Conservation (phyloP, 805 yeast genomes). For the Metschnikowia santaceciliae region DNA sequence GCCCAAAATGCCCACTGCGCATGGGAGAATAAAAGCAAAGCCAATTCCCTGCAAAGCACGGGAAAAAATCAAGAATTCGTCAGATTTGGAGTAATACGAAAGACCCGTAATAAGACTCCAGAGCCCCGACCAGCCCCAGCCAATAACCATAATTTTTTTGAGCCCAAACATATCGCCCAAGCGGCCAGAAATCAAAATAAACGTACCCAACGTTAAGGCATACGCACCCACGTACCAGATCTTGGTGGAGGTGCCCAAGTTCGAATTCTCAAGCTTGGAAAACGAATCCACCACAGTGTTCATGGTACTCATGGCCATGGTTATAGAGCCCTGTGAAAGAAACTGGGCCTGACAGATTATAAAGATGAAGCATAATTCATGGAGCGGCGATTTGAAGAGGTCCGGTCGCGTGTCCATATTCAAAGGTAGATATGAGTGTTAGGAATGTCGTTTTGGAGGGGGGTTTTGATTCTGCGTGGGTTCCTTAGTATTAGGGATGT, state of each 20-base stretch:
- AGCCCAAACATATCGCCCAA: conserved; percentile 72
- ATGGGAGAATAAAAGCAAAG: conserved; percentile 56
- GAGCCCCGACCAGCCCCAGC: conserved; percentile 51
- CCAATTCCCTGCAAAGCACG: conserved; percentile 67
- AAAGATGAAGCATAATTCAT: conserved; percentile 13
- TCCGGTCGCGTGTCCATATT: conserved; percentile 13
- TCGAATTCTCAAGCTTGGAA: conserved; percentile 7
- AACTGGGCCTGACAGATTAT: conserved; percentile 28
- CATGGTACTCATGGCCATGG: conserved; percentile 38
- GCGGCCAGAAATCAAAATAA: conserved; percentile 64
- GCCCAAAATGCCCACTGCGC: conserved; percentile 54
- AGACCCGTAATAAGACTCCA: conserved; percentile 64
- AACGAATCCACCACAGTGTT: conserved; percentile 30
- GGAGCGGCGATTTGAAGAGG: conserved; percentile 8
- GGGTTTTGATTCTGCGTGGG: background rate
- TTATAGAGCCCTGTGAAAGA: conserved; percentile 34
- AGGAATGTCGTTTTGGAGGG: background rate
- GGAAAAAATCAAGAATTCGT: conserved; percentile 47
- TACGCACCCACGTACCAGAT: conserved; percentile 67
- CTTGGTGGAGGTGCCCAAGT: conserved; percentile 7
- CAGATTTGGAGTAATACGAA: conserved; percentile 46
- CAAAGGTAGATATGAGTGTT: no score
- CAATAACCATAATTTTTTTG: conserved; percentile 48
- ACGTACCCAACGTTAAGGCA: conserved; percentile 68
- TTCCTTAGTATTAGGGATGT: no score